Evolutionary conservation across 2,329 filamentous ascomycete species (phyloP).

Genomic region (Rhynchosporium secalis): DNA sequence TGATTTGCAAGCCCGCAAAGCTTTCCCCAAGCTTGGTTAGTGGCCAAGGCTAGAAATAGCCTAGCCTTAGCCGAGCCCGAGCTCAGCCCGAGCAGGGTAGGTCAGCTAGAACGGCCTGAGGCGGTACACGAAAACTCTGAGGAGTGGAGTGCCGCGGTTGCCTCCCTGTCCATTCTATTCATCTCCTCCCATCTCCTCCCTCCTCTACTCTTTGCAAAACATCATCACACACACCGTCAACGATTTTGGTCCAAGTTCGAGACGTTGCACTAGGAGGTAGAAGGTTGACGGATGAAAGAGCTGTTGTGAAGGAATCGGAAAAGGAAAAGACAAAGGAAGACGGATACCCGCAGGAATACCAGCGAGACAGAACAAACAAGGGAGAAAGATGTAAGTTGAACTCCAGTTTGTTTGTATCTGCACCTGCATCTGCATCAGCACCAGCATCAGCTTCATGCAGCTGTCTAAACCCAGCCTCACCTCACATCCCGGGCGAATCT

Average conservation of each 20-base stretch:
- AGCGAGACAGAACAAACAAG: neutral
- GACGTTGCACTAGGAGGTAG: constrained; percentile 38
- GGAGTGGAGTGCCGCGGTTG: neutral
- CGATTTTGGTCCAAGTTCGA: constrained; percentile 32
- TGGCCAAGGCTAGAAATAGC: neutral
- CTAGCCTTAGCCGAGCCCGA: neutral
- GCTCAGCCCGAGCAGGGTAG: neutral
- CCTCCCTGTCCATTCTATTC: neutral
- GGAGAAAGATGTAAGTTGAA: constrained; percentile 15
- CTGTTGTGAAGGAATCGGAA: constrained; percentile 12
- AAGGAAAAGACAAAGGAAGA: neutral
- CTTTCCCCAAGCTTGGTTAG: constrained; percentile 6
- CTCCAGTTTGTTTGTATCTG: constrained; percentile 4
- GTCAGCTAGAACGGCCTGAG: neutral
- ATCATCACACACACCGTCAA: constrained; percentile 9
- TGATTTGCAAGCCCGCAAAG: constrained; percentile 2
- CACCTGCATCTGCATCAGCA: constrained; percentile 1
- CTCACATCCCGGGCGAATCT: constrained; percentile 16
- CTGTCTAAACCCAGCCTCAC: neutral
- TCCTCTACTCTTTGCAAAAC: constrained; percentile 18
- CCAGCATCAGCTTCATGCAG: neutral
- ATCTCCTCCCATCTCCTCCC: neutral
- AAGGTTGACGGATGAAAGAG: constrained; percentile 37
- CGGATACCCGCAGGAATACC: constrained; percentile 26
- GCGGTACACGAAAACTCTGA: constrained; percentile 1